Percentiles rank a stretch among this genome's conserved stretches.
Evolutionary conservation across 148 eudicot species (phyloP).

Genomic region (Oxyria digyna): DNA sequence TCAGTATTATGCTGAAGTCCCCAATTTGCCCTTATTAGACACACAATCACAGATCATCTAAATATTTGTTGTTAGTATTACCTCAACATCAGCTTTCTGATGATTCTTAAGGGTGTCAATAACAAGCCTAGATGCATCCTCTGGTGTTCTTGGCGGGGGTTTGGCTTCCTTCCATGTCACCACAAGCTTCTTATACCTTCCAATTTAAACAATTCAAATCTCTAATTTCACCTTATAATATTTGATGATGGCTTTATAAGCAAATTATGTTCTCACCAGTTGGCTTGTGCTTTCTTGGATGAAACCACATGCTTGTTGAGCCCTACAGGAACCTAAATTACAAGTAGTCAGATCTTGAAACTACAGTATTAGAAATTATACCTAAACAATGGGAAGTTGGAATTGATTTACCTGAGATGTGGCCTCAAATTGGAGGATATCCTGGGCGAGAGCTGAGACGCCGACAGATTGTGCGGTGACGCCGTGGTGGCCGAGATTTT

Average conservation of each 20-base stretch:
- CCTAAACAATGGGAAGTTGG: neutral
- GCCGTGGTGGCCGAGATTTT: slow-evolving; percentile 46
- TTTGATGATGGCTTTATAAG: neutral
- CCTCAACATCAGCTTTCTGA: slow-evolving; percentile 86
- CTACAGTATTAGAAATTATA: too few relatives aligned
- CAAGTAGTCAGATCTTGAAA: too few relatives aligned
- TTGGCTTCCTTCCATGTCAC: slow-evolving; percentile 79
- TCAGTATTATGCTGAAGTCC: too few relatives aligned
- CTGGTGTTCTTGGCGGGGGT: slow-evolving; percentile 80
- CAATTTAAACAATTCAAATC: neutral
- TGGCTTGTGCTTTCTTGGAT: slow-evolving; percentile 80
- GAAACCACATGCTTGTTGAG: slow-evolving; percentile 70
- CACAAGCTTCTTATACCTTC: slow-evolving; percentile 73
- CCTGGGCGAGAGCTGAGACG: slow-evolving; percentile 71
- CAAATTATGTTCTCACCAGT: slow-evolving; percentile 38
- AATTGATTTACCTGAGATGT: slow-evolving; percentile 50
- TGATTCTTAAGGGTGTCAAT: slow-evolving; percentile 55
- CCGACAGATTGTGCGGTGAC: slow-evolving; percentile 35
- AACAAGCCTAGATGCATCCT: slow-evolving; percentile 83
- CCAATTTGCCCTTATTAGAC: too few relatives aligned
- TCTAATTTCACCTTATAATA: neutral
- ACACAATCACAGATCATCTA: neutral
- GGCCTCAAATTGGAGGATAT: slow-evolving; percentile 67
- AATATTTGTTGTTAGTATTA: slow-evolving; percentile 7
- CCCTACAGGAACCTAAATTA: slow-evolving; percentile 66